phyloP scores from a whole-genome alignment of 495 filamentous ascomycete species.

The Viridothelium virens region DNA sequence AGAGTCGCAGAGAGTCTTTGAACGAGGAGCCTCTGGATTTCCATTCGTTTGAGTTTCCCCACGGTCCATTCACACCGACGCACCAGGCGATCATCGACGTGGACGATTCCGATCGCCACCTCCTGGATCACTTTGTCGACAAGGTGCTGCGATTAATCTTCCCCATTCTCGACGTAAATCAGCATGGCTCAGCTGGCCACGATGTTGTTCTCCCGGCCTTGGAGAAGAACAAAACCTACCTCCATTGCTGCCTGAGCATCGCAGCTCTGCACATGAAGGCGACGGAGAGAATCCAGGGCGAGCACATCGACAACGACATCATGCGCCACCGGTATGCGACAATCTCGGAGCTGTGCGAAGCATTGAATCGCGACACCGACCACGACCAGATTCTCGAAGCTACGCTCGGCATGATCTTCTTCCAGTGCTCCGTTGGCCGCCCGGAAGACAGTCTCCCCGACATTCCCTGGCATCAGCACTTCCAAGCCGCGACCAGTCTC shows the following conservation, averaged over 20 bases:
- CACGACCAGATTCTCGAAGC: slow-evolving; percentile 88
- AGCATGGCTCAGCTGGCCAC: slow-evolving; percentile 65
- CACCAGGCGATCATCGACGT: slow-evolving; percentile 69
- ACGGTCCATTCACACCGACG: slow-evolving; percentile 47
- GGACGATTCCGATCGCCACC: slow-evolving; percentile 76
- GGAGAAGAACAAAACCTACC: slow-evolving; percentile 82
- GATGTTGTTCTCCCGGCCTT: slow-evolving; percentile 78
- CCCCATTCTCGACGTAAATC: slow-evolving; percentile 81
- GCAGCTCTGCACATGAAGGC: slow-evolving; percentile 91
- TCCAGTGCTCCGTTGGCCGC: slow-evolving; percentile 86
- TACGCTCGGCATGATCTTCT: slow-evolving; percentile 93
- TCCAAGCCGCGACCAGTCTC: slow-evolving; percentile 77
- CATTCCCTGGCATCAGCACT: slow-evolving; percentile 95
- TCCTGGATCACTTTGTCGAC: slow-evolving; percentile 88
- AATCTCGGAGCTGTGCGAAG: slow-evolving; percentile 77
- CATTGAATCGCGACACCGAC: slow-evolving; percentile 68
- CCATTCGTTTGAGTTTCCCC: slow-evolving; percentile 69
- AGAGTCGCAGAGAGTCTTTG: slow-evolving; percentile 52
- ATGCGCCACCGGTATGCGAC: slow-evolving; percentile 87
- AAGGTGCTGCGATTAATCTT: slow-evolving; percentile 83
- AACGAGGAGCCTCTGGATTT: slow-evolving; percentile 60
- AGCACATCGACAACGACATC: slow-evolving; percentile 84
- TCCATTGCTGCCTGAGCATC: slow-evolving; percentile 94
- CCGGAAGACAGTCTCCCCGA: slow-evolving; percentile 82
- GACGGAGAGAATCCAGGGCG: slow-evolving; percentile 55